Conservation (phyloP, 306 rosid species). For the Adenanthera pavonina region DNA sequence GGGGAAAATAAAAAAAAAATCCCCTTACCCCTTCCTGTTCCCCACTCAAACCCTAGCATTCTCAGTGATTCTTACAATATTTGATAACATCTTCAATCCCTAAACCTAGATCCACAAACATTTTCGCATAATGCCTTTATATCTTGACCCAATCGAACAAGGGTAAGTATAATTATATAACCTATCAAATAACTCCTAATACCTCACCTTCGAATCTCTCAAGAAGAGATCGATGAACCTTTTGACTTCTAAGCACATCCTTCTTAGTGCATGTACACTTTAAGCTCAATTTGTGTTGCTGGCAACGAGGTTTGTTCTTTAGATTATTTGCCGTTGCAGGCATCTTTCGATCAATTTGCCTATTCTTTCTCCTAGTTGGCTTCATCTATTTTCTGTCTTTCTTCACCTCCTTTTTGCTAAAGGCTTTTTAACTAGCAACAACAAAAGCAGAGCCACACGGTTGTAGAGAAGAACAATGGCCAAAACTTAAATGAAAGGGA, state of each 20-base stretch:
- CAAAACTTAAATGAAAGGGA: neutral
- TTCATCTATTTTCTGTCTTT: neutral
- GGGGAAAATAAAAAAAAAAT: neutral
- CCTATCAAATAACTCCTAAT: neutral
- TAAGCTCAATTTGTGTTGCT: no score
- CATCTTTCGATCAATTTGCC: neutral
- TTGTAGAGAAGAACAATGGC: neutral
- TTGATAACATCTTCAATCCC: neutral
- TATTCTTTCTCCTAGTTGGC: neutral
- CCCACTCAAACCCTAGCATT: neutral
- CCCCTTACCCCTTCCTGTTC: neutral
- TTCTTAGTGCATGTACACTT: neutral
- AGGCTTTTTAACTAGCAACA: neutral
- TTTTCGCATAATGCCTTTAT: neutral
- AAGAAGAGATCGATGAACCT: neutral
- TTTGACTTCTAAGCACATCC: neutral
- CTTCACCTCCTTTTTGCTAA: neutral
- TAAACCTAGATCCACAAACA: neutral
- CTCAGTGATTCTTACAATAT: neutral
- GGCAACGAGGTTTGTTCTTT: neutral
- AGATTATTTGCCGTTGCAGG: neutral
- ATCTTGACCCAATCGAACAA: neutral
- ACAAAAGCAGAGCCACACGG: neutral
- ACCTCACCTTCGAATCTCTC: neutral
- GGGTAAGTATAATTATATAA: neutral